Evolutionary conservation across 345 rosid genomes (phyloP).

Genomic region (Pistacia integerrima): DNA sequence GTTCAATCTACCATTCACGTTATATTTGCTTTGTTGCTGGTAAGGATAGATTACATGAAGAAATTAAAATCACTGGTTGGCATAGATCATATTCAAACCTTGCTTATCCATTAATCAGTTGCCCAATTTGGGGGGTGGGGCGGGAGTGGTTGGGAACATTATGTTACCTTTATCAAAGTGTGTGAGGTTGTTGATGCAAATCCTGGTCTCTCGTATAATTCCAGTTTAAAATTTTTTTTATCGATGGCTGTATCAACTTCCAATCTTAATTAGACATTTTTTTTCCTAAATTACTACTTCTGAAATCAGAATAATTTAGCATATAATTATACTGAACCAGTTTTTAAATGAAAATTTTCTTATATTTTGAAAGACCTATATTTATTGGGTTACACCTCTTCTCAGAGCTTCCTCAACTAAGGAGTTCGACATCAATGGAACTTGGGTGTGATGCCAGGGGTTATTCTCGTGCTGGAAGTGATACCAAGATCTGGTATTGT

Average conservation of each 20-base stretch:
- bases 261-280: not conserved
- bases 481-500: constrained; percentile 79
- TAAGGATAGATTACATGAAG: not conserved
- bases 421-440: constrained; percentile 79
- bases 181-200: not conserved
- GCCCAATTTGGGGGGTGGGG: not conserved
- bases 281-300: not conserved
- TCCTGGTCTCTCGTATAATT: not conserved
- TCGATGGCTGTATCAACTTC: not conserved
- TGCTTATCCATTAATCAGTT: not conserved
- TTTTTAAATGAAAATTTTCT: not conserved
- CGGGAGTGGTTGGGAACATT: not conserved
- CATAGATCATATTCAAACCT: not conserved
- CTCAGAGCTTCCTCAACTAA: constrained; percentile 82
- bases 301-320: too few relatives aligned
- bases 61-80: not conserved
- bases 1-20: not conserved
- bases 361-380: constrained; percentile 15
- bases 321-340: too few relatives aligned
- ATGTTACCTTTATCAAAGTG: not conserved
- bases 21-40: not conserved
- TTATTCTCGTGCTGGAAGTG: constrained; percentile 84
- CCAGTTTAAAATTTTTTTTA: constrained; percentile 6
- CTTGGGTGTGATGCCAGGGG: constrained; percentile 95
- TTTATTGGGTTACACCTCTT: constrained; percentile 22